Percentiles rank a stretch among this genome's conserved stretches.
These are phyloP conservation scores for Amauroascus verrucosus DNA, from an alignment of 2,329 filamentous ascomycete species.

Conservation along the genomic window DNA sequence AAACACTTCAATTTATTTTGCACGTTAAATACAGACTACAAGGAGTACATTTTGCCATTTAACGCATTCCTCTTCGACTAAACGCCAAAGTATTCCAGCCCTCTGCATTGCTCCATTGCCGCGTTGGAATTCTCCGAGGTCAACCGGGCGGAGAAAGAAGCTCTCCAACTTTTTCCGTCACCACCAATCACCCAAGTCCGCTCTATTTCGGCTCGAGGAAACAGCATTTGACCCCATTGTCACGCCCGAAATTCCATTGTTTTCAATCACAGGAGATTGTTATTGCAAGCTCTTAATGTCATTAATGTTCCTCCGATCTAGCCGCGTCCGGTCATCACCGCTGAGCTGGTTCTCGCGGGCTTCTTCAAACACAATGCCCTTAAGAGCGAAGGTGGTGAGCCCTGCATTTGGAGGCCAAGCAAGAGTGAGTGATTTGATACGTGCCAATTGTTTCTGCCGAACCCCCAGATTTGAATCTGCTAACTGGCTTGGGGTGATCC, in stretches of 20 bases:
- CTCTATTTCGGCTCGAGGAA: constrained; percentile 1
- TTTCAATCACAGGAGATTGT: neutral
- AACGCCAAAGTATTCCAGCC: too few species aligned
- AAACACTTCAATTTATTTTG: neutral
- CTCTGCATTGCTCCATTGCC: too few species aligned
- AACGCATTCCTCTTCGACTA: too few species aligned
- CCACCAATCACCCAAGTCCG: neutral
- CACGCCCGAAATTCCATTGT: neutral
- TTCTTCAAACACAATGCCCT: constrained; percentile 54
- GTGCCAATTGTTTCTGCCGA: neutral
- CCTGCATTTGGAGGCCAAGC: constrained; percentile 46
- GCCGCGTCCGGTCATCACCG: constrained; percentile 31
- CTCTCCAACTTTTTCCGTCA: constrained; percentile 8
- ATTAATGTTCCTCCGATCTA: constrained; percentile 38
- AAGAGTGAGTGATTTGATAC: constrained; percentile 38
- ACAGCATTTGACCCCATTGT: neutral
- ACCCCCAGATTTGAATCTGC: neutral
- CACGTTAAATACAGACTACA: neutral
- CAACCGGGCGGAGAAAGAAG: constrained; percentile 21
- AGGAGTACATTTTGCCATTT: too few species aligned
- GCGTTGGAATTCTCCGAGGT: constrained; percentile 21
- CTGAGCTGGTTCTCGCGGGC: constrained; percentile 40
- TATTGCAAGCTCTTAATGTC: constrained; percentile 9
- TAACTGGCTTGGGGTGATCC: neutral
- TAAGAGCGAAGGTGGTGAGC: constrained; percentile 63